Percentiles rank a stretch among this genome's conserved stretches.
These are phyloP conservation scores for Verbascum thapsus DNA, from an alignment of 257 asterid genomes.

Conservation along the genomic window DNA sequence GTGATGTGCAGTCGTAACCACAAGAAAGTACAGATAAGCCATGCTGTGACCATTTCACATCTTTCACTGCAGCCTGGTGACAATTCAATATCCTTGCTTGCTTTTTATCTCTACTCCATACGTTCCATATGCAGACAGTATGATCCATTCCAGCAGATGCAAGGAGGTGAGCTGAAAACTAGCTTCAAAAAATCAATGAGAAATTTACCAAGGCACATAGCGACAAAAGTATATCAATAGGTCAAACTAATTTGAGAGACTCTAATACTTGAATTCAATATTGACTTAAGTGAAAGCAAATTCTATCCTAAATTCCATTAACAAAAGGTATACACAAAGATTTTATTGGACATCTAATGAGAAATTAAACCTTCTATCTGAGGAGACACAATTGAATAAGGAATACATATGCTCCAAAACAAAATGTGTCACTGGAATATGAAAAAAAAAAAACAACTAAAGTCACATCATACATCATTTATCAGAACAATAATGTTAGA, in stretches of 20 bases:
- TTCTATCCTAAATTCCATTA: constrained; percentile 12
- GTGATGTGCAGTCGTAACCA: constrained; percentile 90
- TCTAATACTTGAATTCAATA: background rate
- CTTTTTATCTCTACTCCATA: constrained; percentile 72
- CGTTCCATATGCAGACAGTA: constrained; percentile 80
- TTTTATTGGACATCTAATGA: background rate
- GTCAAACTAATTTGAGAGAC: constrained; percentile 2
- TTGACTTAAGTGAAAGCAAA: background rate
- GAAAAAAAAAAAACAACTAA: background rate
- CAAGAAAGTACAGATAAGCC: constrained; percentile 79
- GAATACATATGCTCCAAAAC: background rate
- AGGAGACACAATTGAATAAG: background rate
- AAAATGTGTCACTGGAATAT: background rate
- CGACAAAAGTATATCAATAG: constrained; percentile 3
- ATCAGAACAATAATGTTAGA: background rate
- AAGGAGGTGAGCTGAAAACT: constrained; percentile 87
- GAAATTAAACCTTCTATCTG: background rate
- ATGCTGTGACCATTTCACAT: constrained; percentile 82
- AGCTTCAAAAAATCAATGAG: constrained; percentile 45
- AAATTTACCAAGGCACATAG: constrained; percentile 29
- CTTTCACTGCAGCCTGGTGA: constrained; percentile 83
- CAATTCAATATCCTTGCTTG: constrained; percentile 50
- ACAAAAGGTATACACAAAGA: background rate
- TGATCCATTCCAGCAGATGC: constrained; percentile 94
- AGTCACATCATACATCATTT: constrained; percentile 7